Evolutionary conservation across 2,329 filamentous ascomycete genomes (phyloP).

Genomic region (Talaromyces sp.): DNA sequence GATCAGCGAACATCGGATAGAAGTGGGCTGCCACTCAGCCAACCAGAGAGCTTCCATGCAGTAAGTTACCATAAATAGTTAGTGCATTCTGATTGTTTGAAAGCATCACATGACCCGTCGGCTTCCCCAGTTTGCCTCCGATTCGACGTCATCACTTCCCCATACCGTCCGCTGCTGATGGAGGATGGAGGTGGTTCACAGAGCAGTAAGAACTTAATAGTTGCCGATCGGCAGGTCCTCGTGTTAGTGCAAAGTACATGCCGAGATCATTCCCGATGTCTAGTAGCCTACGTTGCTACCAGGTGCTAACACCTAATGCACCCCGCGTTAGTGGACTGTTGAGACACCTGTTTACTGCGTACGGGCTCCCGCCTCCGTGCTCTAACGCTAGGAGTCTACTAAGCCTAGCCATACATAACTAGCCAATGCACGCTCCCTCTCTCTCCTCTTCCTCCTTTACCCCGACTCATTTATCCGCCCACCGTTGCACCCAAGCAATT

Average conservation of each 20-base stretch:
- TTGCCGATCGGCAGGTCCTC: neutral
- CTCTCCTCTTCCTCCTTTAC: neutral
- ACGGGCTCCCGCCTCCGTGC: neutral
- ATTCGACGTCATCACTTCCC: neutral
- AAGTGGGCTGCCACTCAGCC: neutral
- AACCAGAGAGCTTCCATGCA: neutral
- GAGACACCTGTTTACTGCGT: neutral
- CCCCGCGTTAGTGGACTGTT: neutral
- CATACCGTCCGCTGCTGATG: neutral
- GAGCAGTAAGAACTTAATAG: neutral
- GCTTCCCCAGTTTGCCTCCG: neutral
- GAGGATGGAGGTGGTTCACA: neutral
- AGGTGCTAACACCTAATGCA: neutral
- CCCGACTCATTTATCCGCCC: neutral
- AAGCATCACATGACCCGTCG: neutral
- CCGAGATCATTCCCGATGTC: neutral
- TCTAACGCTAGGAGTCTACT: neutral
- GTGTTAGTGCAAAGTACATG: neutral
- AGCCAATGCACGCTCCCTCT: neutral
- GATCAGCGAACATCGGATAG: neutral
- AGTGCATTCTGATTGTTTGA: neutral
- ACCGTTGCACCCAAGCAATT: neutral
- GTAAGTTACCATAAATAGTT: neutral
- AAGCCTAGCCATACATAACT: neutral
- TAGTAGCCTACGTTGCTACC: neutral